Evolutionary conservation across 345 rosid genomes (phyloP), one percentile per base, ranked within the genome.

Genomic region (Heritiera littoralis): DNA sequence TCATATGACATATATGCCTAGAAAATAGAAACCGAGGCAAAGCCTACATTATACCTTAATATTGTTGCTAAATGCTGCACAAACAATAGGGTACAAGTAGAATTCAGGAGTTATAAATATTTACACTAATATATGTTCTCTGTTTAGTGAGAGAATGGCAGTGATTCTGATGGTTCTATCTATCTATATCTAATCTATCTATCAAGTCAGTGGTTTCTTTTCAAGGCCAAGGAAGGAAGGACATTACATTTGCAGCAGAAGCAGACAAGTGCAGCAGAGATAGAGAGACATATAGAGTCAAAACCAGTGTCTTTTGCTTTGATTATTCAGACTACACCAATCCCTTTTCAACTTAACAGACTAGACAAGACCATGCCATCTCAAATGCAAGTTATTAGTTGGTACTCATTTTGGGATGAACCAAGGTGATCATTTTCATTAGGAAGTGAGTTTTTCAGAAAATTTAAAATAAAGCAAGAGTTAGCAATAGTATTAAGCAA

Each of bases 181-280:
- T 80, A 82, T 86, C 89, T 35, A 35, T 35, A 35, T 35, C 38
- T 35, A 35, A n/a, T n/a, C n/a, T n/a, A 35, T 35, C 38, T 35
- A 35, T 35, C 38, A 80, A 81, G 75, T 85, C 88, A 84, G 89
- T 86, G 86, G 80, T 87, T 85, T 86, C 93, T 79, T 89, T 86
- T 89, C 92, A 90, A 88, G 79, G 93, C 86, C 85, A 88, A 88
- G 89, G 89, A 82, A n/a, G n/a, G n/a, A n/a, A 85, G 82, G 86
- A 87, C 89, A 79, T 43, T 3, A 43, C 32, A 77, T 75, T 79
- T 73, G 66, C 17, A 41, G 40, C 51, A 30, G 79, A n/a, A n/a
- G n/a, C n/a, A n/a, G n/a, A n/a, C n/a, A n/a, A n/a, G n/a, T n/a
- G n/a, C n/a, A n/a, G n/a, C n/a, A n/a, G n/a, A 72, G 78, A 54